Evolutionary conservation across 257 asterid species (phyloP).

Genomic region (Scutellaria minor): DNA sequence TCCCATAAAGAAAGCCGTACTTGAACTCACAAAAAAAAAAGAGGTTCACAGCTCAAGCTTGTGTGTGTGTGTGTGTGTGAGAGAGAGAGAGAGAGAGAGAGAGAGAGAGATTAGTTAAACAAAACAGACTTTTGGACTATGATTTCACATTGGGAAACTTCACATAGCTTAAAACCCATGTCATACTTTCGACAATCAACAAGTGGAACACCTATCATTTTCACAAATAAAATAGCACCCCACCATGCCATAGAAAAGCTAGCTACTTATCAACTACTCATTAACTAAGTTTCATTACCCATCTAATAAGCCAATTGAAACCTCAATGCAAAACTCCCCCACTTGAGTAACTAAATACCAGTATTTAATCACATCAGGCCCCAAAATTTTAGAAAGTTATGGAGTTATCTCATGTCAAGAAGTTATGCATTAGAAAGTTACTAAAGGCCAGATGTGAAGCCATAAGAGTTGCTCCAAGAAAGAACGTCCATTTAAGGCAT

Average conservation of each 20-base stretch:
- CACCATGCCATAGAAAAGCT: not conserved
- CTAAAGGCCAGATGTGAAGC: slow-evolving; percentile 3
- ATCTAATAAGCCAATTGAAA: slow-evolving; percentile 20
- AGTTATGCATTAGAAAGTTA: not conserved
- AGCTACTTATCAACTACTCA: slow-evolving; percentile 12
- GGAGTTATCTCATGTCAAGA: not conserved
- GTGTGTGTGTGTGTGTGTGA: not conserved
- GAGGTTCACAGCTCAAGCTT: not conserved
- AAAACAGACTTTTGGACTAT: slow-evolving; percentile 7
- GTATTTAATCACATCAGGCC: not conserved
- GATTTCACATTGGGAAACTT: not conserved
- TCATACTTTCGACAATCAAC: not conserved
- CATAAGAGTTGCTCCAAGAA: not conserved
- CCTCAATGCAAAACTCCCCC: slow-evolving; percentile 6
- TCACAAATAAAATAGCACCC: slow-evolving; percentile 1
- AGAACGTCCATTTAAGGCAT: not conserved
- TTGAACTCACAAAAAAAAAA: not conserved
- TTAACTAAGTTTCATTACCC: slow-evolving; percentile 2
- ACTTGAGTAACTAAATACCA: slow-evolving; percentile 3
- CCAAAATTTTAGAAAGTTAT: slow-evolving; percentile 8
- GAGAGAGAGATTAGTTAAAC: not conserved
- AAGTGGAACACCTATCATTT: not conserved
- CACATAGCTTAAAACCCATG: slow-evolving; percentile 13
- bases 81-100: not conserved
- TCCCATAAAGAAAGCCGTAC: not conserved